phyloP scores from a whole-genome alignment of 2,329 filamentous ascomycete species.

The Cladosporium sp. region DNA sequence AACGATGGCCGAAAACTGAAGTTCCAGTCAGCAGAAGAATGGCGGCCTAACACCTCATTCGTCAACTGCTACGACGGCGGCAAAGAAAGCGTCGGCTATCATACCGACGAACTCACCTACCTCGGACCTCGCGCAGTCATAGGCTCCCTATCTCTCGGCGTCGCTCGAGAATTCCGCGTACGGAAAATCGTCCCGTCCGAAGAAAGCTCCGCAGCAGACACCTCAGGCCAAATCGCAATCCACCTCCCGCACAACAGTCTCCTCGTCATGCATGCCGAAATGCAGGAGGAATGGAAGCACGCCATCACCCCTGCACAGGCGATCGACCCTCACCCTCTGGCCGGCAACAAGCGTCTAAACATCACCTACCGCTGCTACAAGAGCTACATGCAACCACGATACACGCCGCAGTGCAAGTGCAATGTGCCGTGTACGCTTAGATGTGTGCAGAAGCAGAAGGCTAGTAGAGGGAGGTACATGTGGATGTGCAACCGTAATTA shows the following conservation, averaged over 20 bases:
- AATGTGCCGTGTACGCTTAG: slow-evolving; percentile 62
- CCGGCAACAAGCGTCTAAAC: slow-evolving; percentile 78
- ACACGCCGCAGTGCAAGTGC: slow-evolving; percentile 74
- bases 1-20: slow-evolving; percentile 71
- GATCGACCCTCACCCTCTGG: slow-evolving; percentile 78
- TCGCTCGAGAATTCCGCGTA: slow-evolving; percentile 88
- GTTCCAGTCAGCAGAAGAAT: slow-evolving; percentile 66
- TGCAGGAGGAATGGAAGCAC: slow-evolving; percentile 98
- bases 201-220: slow-evolving; percentile 45
- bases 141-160: slow-evolving; percentile 82
- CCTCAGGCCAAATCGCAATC: slow-evolving; percentile 81
- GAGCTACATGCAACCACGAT: slow-evolving; percentile 64
- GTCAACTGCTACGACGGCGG: slow-evolving; percentile 90
- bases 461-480: slow-evolving; percentile 74
- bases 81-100: slow-evolving; percentile 79
- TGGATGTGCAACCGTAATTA: slow-evolving; percentile 87
- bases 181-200: slow-evolving; percentile 61
- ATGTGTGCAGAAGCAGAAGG: slow-evolving; percentile 71
- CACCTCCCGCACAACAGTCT: slow-evolving; percentile 92
- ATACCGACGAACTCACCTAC: slow-evolving; percentile 89
- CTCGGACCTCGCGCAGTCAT: slow-evolving; percentile 84
- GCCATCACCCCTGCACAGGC: slow-evolving; percentile 66
- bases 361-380: slow-evolving; percentile 90
- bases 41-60: slow-evolving; percentile 84
- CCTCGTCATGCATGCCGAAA: slow-evolving; percentile 92